A percentile compares a stretch with the other conserved stretches of the same genome.
phyloP scores from a whole-genome alignment of 805 yeast genomes.

The Pichia exigua region DNA sequence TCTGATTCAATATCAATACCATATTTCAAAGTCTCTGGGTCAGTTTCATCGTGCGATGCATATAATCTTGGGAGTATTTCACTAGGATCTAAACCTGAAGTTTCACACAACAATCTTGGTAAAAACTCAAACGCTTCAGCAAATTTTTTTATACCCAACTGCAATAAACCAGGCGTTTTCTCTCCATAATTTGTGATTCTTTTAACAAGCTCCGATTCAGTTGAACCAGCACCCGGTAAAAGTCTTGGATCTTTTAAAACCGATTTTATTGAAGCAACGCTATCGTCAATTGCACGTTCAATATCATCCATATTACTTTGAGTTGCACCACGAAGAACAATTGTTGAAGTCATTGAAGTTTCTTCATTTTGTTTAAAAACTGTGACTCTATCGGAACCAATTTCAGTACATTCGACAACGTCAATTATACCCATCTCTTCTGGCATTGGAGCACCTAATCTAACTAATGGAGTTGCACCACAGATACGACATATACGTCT shows the following conservation, averaged over 20 bases:
- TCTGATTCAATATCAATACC: conserved; percentile 82
- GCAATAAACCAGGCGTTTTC: conserved; percentile 85
- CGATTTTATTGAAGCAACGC: conserved; percentile 87
- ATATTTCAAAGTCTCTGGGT: conserved; percentile 27
- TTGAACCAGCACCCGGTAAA: conserved; percentile 94
- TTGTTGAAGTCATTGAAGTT: conserved; percentile 79
- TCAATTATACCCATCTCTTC: conserved; percentile 90
- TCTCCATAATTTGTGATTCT: conserved; percentile 82
- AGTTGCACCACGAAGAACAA: conserved; percentile 93
- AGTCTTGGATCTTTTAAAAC: conserved; percentile 73
- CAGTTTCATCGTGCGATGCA: conserved; percentile 68
- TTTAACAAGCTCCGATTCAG: conserved; percentile 81
- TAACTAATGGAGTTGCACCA: conserved; percentile 93
- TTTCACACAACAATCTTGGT: conserved; percentile 89
- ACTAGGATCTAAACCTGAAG: conserved; percentile 85
- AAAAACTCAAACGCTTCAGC: conserved; percentile 93
- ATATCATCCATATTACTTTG: conserved; percentile 88
- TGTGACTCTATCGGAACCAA: conserved; percentile 97
- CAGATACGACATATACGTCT: conserved; percentile 93
- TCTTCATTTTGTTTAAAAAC: conserved; percentile 73
- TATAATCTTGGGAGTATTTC: conserved; percentile 85
- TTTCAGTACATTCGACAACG: conserved; percentile 81
- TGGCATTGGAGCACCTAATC: conserved; percentile 91
- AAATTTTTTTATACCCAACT: conserved; percentile 87
- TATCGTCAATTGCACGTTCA: conserved; percentile 96